These are phyloP conservation scores for Cyberlindnera euphorbiae DNA, from an alignment of 805 yeast species.

Conservation along the genomic window DNA sequence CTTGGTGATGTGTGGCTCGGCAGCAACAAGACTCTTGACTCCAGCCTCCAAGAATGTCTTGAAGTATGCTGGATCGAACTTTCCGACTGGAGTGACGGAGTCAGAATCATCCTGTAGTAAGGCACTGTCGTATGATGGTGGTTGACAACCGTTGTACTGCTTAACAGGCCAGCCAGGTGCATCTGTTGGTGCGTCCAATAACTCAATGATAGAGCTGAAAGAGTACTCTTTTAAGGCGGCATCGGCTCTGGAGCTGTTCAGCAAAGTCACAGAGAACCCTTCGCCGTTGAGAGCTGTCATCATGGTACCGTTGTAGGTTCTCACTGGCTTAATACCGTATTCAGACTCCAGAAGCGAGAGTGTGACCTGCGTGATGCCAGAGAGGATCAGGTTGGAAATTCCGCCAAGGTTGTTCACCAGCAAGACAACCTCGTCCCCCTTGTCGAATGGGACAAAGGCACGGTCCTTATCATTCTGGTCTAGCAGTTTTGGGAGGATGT, in stretches of 20 bases:
- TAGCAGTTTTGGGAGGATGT: slow-evolving; percentile 58
- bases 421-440: slow-evolving; percentile 62
- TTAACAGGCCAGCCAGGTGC: slow-evolving; percentile 74
- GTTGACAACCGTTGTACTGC: slow-evolving; percentile 21
- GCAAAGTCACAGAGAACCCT: slow-evolving; percentile 80
- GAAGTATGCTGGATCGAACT: slow-evolving; percentile 30
- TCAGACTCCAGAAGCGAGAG: slow-evolving; percentile 44
- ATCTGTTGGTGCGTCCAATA: slow-evolving; percentile 66
- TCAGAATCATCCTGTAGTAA: slow-evolving; percentile 28
- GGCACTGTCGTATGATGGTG: slow-evolving; percentile 29
- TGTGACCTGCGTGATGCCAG: slow-evolving; percentile 63
- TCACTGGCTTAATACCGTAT: slow-evolving; percentile 56
- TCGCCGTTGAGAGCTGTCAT: slow-evolving; percentile 91
- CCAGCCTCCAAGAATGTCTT: slow-evolving; percentile 39
- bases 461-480: slow-evolving; percentile 69
- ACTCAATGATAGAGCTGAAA: slow-evolving; percentile 38
- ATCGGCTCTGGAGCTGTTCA: slow-evolving; percentile 58
- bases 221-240: slow-evolving; percentile 27
- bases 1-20: slow-evolving; percentile 81
- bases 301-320: slow-evolving; percentile 71
- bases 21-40: slow-evolving; percentile 47
- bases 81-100: slow-evolving; percentile 32
- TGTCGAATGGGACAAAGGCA: slow-evolving; percentile 65
- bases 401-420: slow-evolving; percentile 88
- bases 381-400: slow-evolving; percentile 72